A percentile compares a stretch with the other conserved stretches of the same genome.
phyloP scores from a whole-genome alignment of 176 grass and related monocot genomes.

The Hsuehochloa calcarea region DNA sequence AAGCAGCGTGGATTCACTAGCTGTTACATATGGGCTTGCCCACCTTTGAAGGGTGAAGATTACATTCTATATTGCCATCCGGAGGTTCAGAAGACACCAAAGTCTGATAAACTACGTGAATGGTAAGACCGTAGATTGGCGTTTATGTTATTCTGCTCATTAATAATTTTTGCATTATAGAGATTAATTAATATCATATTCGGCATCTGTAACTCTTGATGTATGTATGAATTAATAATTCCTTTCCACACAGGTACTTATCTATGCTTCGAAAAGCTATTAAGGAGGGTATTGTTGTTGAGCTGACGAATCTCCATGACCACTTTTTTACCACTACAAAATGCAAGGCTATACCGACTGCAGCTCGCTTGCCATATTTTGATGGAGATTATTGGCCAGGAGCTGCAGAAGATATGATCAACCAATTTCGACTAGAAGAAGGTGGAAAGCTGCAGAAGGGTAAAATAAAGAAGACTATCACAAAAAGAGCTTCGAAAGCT shows the following conservation, averaged over 20 bases:
- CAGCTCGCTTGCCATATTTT: conserved; percentile 87
- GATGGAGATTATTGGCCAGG: conserved; percentile 98
- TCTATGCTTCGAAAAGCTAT: conserved; percentile 85
- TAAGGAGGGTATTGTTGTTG: conserved; percentile 75
- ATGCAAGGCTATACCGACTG: conserved; percentile 75
- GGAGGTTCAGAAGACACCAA: conserved; percentile 97
- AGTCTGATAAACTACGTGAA: conserved; percentile 84
- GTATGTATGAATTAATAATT: conserved; percentile 24
- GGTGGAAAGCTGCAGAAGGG: conserved; percentile 57
- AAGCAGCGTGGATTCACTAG: conserved; percentile 92
- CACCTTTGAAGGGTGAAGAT: conserved; percentile 91
- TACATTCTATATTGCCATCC: conserved; percentile 97
- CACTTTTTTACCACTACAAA: conserved; percentile 56
- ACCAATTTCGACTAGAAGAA: conserved; percentile 60
- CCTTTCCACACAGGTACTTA: conserved; percentile 17
- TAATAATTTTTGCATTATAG: neutral
- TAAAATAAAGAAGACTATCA: conserved; percentile 64
- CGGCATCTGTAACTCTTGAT: neutral
- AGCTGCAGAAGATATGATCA: conserved; percentile 88
- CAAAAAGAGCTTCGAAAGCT: conserved; percentile 72
- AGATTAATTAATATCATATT: conserved; percentile 14
- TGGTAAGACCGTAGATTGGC: conserved; percentile 45
- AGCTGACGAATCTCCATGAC: conserved; percentile 85
- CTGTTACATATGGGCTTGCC: conserved; percentile 97
- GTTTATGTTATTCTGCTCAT: neutral